Conservation (phyloP, 2,329 filamentous ascomycete species). For the Huntiella abstrusa region DNA sequence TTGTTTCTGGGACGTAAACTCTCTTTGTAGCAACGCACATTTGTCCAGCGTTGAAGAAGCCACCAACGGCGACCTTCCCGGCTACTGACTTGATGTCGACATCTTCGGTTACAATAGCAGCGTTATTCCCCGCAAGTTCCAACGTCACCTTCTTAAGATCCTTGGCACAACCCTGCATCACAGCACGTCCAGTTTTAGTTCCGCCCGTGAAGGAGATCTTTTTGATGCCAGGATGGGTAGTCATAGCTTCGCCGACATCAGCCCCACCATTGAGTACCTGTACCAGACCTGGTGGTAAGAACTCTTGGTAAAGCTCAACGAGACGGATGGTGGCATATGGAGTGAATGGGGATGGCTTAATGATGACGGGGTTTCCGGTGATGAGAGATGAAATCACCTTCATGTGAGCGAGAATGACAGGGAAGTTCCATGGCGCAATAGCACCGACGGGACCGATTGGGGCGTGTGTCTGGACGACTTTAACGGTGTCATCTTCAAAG, state of each 20-base stretch:
- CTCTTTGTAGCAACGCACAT: slow-evolving; percentile 29
- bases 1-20: slow-evolving; percentile 39
- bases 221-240: slow-evolving; percentile 36
- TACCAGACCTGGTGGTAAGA: slow-evolving; percentile 45
- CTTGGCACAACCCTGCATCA: slow-evolving; percentile 35
- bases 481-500: slow-evolving; percentile 15
- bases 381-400: slow-evolving; percentile 39
- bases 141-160: slow-evolving; percentile 42
- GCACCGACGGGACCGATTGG: slow-evolving; percentile 25
- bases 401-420: slow-evolving; percentile 29
- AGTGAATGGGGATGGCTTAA: slow-evolving; percentile 39
- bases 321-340: slow-evolving; percentile 40
- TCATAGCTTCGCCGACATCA: slow-evolving; percentile 38
- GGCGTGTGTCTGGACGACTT: slow-evolving; percentile 18
- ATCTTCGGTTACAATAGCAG: slow-evolving; percentile 38
- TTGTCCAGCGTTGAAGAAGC: slow-evolving; percentile 37
- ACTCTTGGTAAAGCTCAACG: slow-evolving; percentile 34
- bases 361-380: slow-evolving; percentile 35
- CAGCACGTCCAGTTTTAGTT: slow-evolving; percentile 38
- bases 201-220: slow-evolving; percentile 49
- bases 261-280: slow-evolving; percentile 43
- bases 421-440: slow-evolving; percentile 39
- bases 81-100: slow-evolving; percentile 27
- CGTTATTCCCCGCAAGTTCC: slow-evolving; percentile 43
- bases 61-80: slow-evolving; percentile 25